These are phyloP conservation scores for Lodderomyces jiufengensis DNA, from an alignment of 1,139 yeast genomes.

Conservation along the genomic window DNA sequence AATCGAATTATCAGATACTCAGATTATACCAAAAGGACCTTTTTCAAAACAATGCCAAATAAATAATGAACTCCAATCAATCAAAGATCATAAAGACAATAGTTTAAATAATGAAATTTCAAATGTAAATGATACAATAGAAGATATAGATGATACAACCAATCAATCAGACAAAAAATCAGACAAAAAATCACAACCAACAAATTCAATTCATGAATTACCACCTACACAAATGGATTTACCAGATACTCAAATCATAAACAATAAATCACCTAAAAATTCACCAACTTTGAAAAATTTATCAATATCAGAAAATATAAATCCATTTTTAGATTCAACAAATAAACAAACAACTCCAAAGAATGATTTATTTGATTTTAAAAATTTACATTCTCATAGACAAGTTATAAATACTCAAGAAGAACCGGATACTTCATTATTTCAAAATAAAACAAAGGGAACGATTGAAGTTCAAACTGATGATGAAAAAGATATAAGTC, in stretches of 20 bases:
- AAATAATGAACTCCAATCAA: too few species aligned
- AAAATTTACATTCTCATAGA: constrained; percentile 11
- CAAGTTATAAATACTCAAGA: constrained; percentile 22
- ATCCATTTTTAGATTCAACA: not conserved
- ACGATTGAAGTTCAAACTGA: constrained; percentile 10
- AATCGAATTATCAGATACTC: constrained; percentile 1
- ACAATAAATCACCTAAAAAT: not conserved
- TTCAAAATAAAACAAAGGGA: constrained; percentile 2
- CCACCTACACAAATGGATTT: constrained; percentile 1
- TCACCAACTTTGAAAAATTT: not conserved
- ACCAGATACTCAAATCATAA: constrained; percentile 6
- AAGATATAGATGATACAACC: not conserved
- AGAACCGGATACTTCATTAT: constrained; percentile 4
- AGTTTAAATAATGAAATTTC: too few species aligned
- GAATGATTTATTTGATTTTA: not conserved
- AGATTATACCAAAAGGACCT: constrained; percentile 1
- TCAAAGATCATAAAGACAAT: too few species aligned
- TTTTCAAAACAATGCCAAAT: too few species aligned
- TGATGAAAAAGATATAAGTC: constrained; percentile 11
- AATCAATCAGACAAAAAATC: not conserved
- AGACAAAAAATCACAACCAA: not conserved
- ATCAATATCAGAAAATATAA: not conserved
- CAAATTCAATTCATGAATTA: not conserved
- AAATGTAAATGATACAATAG: too few species aligned
- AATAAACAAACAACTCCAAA: not conserved